Evolutionary conservation across 441 rosid genomes (phyloP).

Genomic region (Adansonia madagascariensis): DNA sequence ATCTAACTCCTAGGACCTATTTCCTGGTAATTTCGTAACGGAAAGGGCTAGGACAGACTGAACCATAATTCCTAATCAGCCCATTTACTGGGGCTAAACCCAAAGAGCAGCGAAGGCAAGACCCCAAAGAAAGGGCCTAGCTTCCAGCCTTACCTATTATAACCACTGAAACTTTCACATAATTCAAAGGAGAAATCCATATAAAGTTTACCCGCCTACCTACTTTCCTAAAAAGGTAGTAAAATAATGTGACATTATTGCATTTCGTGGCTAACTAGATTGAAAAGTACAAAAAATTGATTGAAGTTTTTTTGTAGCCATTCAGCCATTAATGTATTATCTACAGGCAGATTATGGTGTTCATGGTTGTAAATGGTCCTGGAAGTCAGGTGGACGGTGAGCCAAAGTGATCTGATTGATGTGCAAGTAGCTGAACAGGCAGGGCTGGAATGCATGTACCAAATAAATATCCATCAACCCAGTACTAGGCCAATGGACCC

Average conservation of each 20-base stretch:
- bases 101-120: background rate
- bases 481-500: slow-evolving; percentile 7
- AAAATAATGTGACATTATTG: slow-evolving; percentile 17
- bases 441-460: slow-evolving; percentile 26
- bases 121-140: background rate
- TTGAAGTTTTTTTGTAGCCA: slow-evolving; percentile 4
- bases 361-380: slow-evolving; percentile 15
- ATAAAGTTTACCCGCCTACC: background rate
- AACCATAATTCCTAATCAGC: background rate
- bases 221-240: background rate
- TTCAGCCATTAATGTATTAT: slow-evolving; percentile 15
- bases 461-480: slow-evolving; percentile 12
- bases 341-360: slow-evolving; percentile 8
- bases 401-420: slow-evolving; percentile 19
- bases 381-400: slow-evolving; percentile 16
- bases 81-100: background rate
- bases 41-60: too few relatives aligned
- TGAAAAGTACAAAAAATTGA: background rate
- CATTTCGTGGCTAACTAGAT: background rate
- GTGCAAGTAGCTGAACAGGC: background rate
- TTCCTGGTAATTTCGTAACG: background rate
- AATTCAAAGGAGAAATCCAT: background rate
- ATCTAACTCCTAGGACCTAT: background rate
- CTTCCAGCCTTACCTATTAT: too few relatives aligned
- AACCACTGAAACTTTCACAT: background rate